phyloP scores from a whole-genome alignment of 352 stramenopile genomes.

The Elongisporangium prolatum region DNA sequence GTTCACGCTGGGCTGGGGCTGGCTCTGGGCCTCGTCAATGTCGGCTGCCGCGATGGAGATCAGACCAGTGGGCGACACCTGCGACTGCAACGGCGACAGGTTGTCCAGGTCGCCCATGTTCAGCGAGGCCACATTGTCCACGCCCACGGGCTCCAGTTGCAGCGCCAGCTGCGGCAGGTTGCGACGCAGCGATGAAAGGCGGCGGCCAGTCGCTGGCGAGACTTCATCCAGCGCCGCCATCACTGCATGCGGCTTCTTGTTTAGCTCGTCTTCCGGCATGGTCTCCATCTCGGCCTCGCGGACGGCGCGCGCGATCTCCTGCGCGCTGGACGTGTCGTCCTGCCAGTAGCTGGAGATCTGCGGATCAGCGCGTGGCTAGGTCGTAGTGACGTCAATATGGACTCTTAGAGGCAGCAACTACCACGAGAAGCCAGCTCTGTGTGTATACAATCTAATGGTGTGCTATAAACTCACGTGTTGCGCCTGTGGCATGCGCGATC shows the following conservation, averaged over 20 bases:
- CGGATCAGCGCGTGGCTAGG: slow-evolving; percentile 58
- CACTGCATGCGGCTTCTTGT: slow-evolving; percentile 41
- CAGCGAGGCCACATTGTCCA: slow-evolving; percentile 44
- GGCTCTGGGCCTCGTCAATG: slow-evolving; percentile 61
- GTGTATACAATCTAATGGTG: background rate
- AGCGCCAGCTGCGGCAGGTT: slow-evolving; percentile 24
- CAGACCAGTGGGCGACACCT: slow-evolving; percentile 67
- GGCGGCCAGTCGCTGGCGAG: slow-evolving; percentile 3
- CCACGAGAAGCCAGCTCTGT: background rate
- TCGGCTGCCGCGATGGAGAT: slow-evolving; percentile 83
- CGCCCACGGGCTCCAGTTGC: slow-evolving; percentile 27
- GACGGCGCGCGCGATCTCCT: slow-evolving; percentile 61
- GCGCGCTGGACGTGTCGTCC: slow-evolving; percentile 65
- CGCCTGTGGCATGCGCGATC: slow-evolving; percentile 70
- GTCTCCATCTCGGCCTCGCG: slow-evolving; percentile 43
- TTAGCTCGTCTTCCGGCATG: slow-evolving; percentile 22
- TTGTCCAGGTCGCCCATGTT: slow-evolving; percentile 38
- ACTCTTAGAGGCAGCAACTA: background rate
- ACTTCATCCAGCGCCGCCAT: slow-evolving; percentile 20
- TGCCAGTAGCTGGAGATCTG: slow-evolving; percentile 74
- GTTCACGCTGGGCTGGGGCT: slow-evolving; percentile 20
- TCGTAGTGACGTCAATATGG: background rate
- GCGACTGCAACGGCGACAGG: slow-evolving; percentile 34
- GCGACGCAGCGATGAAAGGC: slow-evolving; percentile 15
- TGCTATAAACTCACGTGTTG: slow-evolving; percentile 45